phyloP scores from a whole-genome alignment of 1,284 basidiomycete genomes.

The Melanopsichium pennsylvanicum region DNA sequence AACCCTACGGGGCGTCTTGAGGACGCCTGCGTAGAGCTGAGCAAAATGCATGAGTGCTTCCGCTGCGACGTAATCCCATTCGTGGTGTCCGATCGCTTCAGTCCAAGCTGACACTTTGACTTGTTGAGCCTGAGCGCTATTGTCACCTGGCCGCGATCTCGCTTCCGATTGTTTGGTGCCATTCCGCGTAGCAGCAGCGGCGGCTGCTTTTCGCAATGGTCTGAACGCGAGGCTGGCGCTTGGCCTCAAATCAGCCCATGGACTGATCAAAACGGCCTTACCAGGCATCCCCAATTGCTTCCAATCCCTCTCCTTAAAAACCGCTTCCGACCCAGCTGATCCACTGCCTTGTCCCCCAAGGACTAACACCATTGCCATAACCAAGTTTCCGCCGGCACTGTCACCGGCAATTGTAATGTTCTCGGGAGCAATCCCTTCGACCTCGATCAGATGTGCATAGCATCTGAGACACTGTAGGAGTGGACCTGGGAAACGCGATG shows the following conservation, averaged over 20 bases:
- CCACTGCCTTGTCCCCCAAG: constrained; percentile 52
- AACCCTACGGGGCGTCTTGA: constrained; percentile 56
- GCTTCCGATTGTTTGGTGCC: not conserved
- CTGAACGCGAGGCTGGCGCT: constrained; percentile 45
- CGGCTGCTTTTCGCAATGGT: constrained; percentile 37
- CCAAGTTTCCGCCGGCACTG: constrained; percentile 61
- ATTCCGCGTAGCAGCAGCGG: not conserved
- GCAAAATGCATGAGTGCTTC: constrained; percentile 64
- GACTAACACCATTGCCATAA: constrained; percentile 59
- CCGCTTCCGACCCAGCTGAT: no score
- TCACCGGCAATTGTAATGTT: constrained; percentile 62
- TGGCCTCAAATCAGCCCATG: constrained; percentile 63
- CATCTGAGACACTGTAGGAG: constrained; percentile 62
- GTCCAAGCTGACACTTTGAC: constrained; percentile 49
- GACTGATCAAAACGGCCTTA: constrained; percentile 61
- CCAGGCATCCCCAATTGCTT: constrained; percentile 57
- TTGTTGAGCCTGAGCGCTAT: no score
- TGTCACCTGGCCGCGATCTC: no score
- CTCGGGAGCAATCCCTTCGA: constrained; percentile 53
- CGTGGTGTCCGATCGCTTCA: constrained; percentile 48
- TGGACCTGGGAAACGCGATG: constrained; percentile 55
- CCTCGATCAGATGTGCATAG: constrained; percentile 63
- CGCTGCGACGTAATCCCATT: constrained; percentile 62
- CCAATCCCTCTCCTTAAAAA: constrained; percentile 59
- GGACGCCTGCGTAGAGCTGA: constrained; percentile 60